Conservation (phyloP, 352 stramenopile genomes). For the Phytophthora rubi region DNA sequence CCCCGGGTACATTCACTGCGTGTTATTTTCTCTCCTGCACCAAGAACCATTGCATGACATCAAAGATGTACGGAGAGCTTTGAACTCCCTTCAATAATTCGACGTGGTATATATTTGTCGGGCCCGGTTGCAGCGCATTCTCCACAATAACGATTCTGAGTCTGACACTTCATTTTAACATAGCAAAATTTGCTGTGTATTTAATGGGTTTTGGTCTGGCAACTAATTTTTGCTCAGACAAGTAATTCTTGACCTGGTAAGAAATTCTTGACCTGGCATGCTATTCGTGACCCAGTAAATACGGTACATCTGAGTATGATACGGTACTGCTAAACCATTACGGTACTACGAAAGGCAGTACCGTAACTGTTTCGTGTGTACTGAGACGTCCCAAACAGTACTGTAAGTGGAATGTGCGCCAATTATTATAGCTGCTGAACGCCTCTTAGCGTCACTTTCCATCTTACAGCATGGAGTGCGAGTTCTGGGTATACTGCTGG, state of each 20-base stretch:
- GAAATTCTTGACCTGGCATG: neutral
- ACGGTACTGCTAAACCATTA: neutral
- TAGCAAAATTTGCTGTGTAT: no score
- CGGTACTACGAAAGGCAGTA: neutral
- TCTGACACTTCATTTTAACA: neutral
- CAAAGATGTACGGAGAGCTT: neutral
- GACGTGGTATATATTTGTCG: neutral
- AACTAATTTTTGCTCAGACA: neutral
- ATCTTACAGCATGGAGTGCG: neutral
- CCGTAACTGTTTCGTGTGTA: neutral
- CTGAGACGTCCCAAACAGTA: neutral
- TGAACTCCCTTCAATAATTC: neutral
- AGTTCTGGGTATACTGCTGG: constrained; percentile 11
- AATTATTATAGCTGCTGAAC: constrained; percentile 7
- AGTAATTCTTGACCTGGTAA: neutral
- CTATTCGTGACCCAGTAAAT: neutral
- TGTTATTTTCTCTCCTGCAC: neutral
- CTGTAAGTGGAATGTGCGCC: neutral
- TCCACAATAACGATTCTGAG: neutral
- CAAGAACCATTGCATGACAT: neutral
- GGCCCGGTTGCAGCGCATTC: neutral
- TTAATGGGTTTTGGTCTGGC: no score
- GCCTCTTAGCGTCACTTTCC: neutral
- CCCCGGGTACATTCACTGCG: neutral
- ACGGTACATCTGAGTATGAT: neutral